Evolutionary conservation across 495 filamentous ascomycete genomes (phyloP), one percentile per base, ranked within the genome.

Genomic region (Penicillium fimorum): DNA sequence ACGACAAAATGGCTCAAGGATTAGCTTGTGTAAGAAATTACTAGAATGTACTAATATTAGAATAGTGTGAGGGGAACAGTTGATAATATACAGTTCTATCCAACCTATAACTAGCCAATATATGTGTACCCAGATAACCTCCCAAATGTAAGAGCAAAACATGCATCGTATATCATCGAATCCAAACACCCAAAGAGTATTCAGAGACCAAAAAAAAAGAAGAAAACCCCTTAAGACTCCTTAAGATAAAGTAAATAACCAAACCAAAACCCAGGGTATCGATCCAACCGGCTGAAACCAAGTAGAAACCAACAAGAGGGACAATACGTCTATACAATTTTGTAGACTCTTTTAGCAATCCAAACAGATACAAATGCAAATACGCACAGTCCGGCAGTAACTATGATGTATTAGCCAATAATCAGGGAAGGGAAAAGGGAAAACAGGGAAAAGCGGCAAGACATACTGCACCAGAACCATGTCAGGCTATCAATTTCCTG

Each of bases 361-460:
- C 83, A 78, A 64, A 88, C 95, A 62, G 90, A 90, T 6, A 75
- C 80, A 24, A 90, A 63, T 1, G 90, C 91, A 70, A 97, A 98
- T 25, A 87, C 50, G 22, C 94, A 41, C 50, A 97, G 70, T 0
- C 86, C 88, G 6, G 75, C 85, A 11, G 90, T 88, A 62, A 98
- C 93, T 72, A 13, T 32, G 29, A 50, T 50, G 38, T 40, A 59
- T 49, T n/a, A 32, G 43, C 11, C 47, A 56, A 58, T 61, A 53
- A 2, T 22, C 2, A 22, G 22, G 22, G 22, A 22, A 22, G 22
- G 22, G 22, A 2, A 22, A 22, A 22, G 22, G 22, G 22, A 22
- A 22, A 22, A 22, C 22, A 22, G 22, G 22, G 22, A 22, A 22
- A 22, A 22, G 22, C 1, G 22, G 22, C 1, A 53, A 47, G 20